Conservation (phyloP, 768 basidiomycete genomes). For the Coprinopsis sp. region DNA sequence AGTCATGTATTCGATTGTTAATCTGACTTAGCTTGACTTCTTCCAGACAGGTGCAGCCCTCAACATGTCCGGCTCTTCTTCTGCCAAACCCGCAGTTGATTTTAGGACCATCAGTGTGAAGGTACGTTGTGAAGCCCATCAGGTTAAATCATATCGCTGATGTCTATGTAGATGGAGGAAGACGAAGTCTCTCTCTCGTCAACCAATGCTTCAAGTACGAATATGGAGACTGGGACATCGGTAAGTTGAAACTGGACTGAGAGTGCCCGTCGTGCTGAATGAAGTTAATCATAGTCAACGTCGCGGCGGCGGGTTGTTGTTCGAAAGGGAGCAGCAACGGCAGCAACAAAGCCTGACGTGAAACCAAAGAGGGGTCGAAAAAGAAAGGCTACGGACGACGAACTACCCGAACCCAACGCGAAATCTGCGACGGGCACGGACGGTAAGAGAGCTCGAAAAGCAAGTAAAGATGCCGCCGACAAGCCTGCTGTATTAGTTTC, state of each 20-base stretch:
- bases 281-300: constrained; percentile 13
- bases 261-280: too few relatives aligned
- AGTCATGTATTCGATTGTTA: neutral
- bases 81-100: constrained; percentile 10
- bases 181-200: constrained; percentile 20
- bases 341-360: constrained; percentile 15
- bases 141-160: neutral
- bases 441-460: constrained; percentile 4
- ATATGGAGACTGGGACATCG: too few relatives aligned
- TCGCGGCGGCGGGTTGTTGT: constrained; percentile 13
- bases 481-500: too few relatives aligned
- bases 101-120: constrained; percentile 31
- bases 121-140: constrained; percentile 15
- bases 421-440: constrained; percentile 4
- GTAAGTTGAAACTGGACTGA: too few relatives aligned
- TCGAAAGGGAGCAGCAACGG: constrained; percentile 19
- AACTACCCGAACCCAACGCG: constrained; percentile 13
- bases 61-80: neutral
- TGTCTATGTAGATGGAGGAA: constrained; percentile 31
- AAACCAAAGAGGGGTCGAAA: constrained; percentile 37
- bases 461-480: neutral
- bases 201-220: constrained; percentile 20
- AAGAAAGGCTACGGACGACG: constrained; percentile 42
- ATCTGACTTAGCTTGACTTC: neutral
- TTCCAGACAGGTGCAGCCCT: neutral